These are phyloP conservation scores for Solanum pinnatisectum DNA, from an alignment of 257 asterid species.

Conservation along the genomic window DNA sequence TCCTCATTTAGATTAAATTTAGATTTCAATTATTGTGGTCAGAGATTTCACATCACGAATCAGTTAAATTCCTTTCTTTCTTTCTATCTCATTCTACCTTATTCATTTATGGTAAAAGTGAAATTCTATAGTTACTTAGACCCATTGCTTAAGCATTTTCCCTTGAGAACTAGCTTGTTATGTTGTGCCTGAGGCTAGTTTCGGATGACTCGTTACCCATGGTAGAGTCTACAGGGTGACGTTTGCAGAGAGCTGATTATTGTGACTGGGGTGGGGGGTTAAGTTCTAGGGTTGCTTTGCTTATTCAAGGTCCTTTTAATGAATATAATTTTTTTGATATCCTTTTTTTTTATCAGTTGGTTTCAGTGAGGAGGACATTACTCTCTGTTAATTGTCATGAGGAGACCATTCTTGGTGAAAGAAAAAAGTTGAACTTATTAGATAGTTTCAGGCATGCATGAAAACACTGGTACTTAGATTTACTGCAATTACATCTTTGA, in stretches of 20 bases:
- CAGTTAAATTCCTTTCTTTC: not conserved
- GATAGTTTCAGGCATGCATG: not conserved
- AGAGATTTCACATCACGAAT: not conserved
- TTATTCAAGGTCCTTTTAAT: not conserved
- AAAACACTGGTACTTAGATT: not conserved
- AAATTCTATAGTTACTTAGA: not conserved
- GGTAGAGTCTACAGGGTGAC: not conserved
- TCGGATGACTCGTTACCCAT: not conserved
- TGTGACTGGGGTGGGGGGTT: not conserved
- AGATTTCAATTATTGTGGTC: not conserved
- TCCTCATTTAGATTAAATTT: constrained; percentile 5
- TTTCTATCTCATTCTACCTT: not conserved
- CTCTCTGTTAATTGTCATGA: not conserved
- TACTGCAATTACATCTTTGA: not conserved
- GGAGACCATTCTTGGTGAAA: not conserved
- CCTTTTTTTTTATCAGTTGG: not conserved
- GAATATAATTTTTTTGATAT: not conserved
- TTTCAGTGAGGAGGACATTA: not conserved
- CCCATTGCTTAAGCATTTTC: not conserved
- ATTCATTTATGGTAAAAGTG: not conserved
- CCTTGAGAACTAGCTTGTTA: not conserved
- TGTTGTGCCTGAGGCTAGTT: not conserved
- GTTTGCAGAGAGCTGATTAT: not conserved
- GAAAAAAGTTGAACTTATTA: not conserved
- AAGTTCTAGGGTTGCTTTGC: not conserved